These are phyloP conservation scores for Cyclotella choctawhatcheeana DNA, from an alignment of 108 stramenopile species.

Conservation along the genomic window DNA sequence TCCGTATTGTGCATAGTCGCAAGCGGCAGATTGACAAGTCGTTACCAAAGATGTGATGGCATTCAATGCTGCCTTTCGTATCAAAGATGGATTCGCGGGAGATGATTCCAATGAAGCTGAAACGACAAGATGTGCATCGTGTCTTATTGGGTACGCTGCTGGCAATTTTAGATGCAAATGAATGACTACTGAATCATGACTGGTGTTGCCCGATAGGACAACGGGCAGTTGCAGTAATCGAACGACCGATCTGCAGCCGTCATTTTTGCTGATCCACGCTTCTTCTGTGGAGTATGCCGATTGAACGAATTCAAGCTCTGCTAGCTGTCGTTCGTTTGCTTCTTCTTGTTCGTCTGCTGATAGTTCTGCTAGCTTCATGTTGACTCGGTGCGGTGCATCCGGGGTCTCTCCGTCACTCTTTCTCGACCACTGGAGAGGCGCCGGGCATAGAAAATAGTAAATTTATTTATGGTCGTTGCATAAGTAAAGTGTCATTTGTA, in stretches of 20 bases:
- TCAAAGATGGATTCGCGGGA: conserved; percentile 22
- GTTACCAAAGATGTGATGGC: conserved; percentile 49
- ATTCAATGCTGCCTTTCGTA: conserved; percentile 56
- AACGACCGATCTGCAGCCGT: conserved; percentile 9
- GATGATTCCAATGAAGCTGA: conserved; percentile 20
- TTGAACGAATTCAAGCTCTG: conserved; percentile 74
- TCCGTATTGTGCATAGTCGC: conserved; percentile 11
- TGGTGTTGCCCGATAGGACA: conserved; percentile 13
- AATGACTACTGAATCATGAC: conserved; percentile 23
- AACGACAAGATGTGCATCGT: conserved; percentile 13
- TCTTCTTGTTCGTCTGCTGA: conserved; percentile 45
- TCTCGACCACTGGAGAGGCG: too few relatives aligned
- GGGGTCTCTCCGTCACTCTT: too few relatives aligned
- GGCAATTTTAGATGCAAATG: conserved; percentile 58
- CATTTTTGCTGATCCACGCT: conserved; percentile 54
- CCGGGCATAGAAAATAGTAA: too few relatives aligned
- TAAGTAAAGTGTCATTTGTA: too few relatives aligned
- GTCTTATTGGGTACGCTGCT: conserved; percentile 51
- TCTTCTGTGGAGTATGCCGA: conserved; percentile 66
- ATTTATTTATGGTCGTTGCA: too few relatives aligned
- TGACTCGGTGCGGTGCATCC: too few relatives aligned
- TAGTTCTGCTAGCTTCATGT: too few relatives aligned
- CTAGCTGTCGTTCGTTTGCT: conserved; percentile 61
- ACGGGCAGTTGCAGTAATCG: conserved; percentile 47
- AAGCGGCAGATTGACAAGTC: conserved; percentile 39